These are phyloP conservation scores for Graphiopsis chlorocephala DNA, from an alignment of 2,329 filamentous ascomycete species.

Conservation along the genomic window DNA sequence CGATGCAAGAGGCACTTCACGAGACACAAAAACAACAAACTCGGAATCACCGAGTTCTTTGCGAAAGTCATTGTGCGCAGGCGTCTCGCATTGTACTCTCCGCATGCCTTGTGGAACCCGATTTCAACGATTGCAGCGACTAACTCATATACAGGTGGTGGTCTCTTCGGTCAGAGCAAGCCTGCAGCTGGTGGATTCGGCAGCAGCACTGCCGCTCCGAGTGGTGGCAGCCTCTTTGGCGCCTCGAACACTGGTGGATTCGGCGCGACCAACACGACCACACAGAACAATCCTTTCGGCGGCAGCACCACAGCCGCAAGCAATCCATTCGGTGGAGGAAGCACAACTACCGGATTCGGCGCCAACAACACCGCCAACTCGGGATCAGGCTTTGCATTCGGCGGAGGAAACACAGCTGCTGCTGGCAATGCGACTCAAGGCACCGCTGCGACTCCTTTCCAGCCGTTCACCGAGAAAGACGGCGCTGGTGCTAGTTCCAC, in stretches of 20 bases:
- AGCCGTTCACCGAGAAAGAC: constrained; percentile 72
- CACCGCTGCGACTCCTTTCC: constrained; percentile 65
- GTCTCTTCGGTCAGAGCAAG: constrained; percentile 38
- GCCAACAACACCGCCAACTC: constrained; percentile 38
- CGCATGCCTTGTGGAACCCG: background rate
- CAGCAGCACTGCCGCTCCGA: constrained; percentile 26
- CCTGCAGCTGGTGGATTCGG: constrained; percentile 37
- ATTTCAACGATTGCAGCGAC: constrained; percentile 19
- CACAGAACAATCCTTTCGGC: constrained; percentile 31
- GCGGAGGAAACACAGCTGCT: constrained; percentile 46
- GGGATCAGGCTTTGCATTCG: constrained; percentile 29
- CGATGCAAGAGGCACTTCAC: background rate
- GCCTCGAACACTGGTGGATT: constrained; percentile 22
- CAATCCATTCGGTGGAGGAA: constrained; percentile 31
- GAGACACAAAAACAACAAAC: background rate
- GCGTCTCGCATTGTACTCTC: background rate
- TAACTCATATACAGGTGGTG: constrained; percentile 31
- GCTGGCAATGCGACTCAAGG: constrained; percentile 57
- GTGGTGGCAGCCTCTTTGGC: constrained; percentile 29
- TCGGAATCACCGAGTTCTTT: background rate
- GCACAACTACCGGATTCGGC: constrained; percentile 45
- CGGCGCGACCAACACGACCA: constrained; percentile 29
- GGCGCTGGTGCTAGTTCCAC: constrained; percentile 54
- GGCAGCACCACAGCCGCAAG: constrained; percentile 34
- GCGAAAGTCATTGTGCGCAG: background rate